These are phyloP conservation scores for Trypanosomatidae sp. DNA, from an alignment of 208 protist genomes.

Conservation along the genomic window DNA sequence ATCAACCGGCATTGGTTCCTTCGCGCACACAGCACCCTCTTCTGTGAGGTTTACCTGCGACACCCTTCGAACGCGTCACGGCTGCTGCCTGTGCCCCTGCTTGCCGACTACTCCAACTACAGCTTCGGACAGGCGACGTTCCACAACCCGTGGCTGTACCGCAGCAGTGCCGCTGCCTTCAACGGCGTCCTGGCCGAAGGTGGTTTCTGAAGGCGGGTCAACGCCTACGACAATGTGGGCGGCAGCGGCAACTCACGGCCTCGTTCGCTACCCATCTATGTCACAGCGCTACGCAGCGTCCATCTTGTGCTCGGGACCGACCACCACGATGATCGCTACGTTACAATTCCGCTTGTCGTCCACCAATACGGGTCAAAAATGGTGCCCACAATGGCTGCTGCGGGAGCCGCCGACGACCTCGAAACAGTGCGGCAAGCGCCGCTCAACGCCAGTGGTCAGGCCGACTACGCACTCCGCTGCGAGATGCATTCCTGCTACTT, in stretches of 20 bases:
- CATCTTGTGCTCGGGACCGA: conserved; percentile 33
- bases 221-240: conserved; percentile 74
- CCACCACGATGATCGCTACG: not conserved
- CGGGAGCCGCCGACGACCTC: conserved; percentile 3
- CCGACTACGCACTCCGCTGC: conserved; percentile 20
- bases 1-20: conserved; percentile 45
- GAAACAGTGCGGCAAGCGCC: conserved; percentile 15
- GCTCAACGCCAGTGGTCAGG: conserved; percentile 6
- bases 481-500: conserved; percentile 43
- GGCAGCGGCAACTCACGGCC: not conserved
- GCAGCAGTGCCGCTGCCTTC: conserved; percentile 5
- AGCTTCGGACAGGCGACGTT: conserved; percentile 31
- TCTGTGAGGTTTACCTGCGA: conserved; percentile 77
- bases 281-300: conserved; percentile 33
- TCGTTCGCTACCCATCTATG: conserved; percentile 15
- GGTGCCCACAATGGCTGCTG: conserved; percentile 14
- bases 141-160: conserved; percentile 40
- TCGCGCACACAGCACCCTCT: conserved; percentile 30
- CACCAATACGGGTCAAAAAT: conserved; percentile 59
- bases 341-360: conserved; percentile 46
- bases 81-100: conserved; percentile 64
- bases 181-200: conserved; percentile 8
- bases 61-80: conserved; percentile 50
- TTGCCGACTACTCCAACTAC: conserved; percentile 54
- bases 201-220: conserved; percentile 57